Base-by-base conservation (phyloP, 2,329 filamentous ascomycete genomes). In the Fusarium redolens region DNA sequence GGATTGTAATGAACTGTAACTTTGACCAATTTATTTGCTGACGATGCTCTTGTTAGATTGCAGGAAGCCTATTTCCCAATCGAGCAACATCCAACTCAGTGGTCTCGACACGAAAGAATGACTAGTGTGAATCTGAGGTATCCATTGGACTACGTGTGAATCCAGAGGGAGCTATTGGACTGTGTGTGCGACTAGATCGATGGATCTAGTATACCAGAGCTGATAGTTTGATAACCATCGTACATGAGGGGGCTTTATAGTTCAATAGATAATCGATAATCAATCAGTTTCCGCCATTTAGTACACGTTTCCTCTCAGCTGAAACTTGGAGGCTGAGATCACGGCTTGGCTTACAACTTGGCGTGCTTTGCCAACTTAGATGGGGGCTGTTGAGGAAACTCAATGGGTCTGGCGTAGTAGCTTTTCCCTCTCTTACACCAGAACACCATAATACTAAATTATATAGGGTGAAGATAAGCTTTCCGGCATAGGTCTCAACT, bases 391-490 rank as follows among this genome's bases (percentile, higher is more conserved):
- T 0, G 4, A 22, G 7, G 8, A 2, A 9, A 2, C 10, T 14
- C 4, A 0, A 50, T 9, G 17, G 45, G 45, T 9, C 17, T 31
- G 28, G 28, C 10, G 20, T 7, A 3, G 20, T n/a, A 17, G 20
- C 14, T 14, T 17, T n/a, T 3, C 14, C 20, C 5, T 28, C 14
- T 9, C 14, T 10, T 31, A 30, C 18, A 47, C 0, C 9, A 30
- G 9, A 4, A n/a, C 4, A 20, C 7, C 7, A 31, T 48, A 10
- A 14, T 20, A 9, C 14, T 48, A 31, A 31, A 12, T 18, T 14
- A 12, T 31, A 2, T 4, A 1, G 6, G 14, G 33, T 7, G 10
- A 48, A 13, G 14, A 8, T 4, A 14, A 0, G 10, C 0, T 31
- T 4, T n/a, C 20, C 9, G 20, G 14, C 20, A 0, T 6, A 17